phyloP scores from a whole-genome alignment of 139 green algal species.

The Chlorella sp. region DNA sequence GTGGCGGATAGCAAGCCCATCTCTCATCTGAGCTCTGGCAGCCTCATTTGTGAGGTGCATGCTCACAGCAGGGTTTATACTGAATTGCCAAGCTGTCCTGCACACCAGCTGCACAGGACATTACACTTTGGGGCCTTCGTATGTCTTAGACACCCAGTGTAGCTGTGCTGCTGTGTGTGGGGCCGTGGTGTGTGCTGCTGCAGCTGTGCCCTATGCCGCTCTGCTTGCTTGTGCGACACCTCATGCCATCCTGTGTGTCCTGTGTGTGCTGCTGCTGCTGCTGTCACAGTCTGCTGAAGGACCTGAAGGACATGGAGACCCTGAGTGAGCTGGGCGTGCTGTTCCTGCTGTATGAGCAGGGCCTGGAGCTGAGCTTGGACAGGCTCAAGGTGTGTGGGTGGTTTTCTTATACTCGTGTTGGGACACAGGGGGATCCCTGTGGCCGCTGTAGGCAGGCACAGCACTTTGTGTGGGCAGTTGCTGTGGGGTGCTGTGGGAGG shows the following conservation, averaged over 20 bases:
- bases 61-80: neutral
- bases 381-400: constrained; percentile 78
- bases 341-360: constrained; percentile 98
- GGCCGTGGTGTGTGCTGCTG: neutral
- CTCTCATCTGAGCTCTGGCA: neutral
- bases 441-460: too few species aligned
- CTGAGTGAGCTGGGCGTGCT: constrained; percentile 92
- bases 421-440: too few species aligned
- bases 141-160: neutral
- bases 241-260: neutral
- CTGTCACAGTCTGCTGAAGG: constrained; percentile 66
- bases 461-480: too few species aligned
- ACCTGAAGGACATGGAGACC: constrained; percentile 81
- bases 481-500: too few species aligned
- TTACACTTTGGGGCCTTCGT: neutral
- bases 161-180: neutral
- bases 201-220: neutral
- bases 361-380: constrained; percentile 86
- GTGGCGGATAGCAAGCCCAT: too few species aligned
- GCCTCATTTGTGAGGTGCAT: neutral
- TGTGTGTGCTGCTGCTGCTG: neutral
- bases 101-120: too few species aligned
- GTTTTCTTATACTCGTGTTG: too few species aligned
- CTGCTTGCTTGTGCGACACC: neutral
- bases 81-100: too few species aligned